A percentile compares a stretch with the other conserved stretches of the same genome.
Evolutionary conservation across 2,329 filamentous ascomycete species (phyloP).

Genomic region (Pseudogymnoascus sp.): DNA sequence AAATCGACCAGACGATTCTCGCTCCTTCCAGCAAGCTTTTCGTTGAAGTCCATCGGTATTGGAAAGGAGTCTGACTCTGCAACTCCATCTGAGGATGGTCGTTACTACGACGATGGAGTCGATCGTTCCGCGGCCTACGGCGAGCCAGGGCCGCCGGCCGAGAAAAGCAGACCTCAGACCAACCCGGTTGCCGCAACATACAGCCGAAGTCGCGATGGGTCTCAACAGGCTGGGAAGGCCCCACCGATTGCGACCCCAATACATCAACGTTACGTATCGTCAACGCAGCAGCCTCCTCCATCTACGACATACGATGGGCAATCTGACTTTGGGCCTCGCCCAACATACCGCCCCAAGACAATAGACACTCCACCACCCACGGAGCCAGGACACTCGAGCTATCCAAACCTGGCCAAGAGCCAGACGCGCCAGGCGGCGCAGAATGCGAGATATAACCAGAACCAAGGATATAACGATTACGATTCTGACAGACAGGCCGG

Average conservation of each 20-base stretch:
- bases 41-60: slow-evolving; percentile 54
- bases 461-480: slow-evolving; percentile 36
- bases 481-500: slow-evolving; percentile 26
- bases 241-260: slow-evolving; percentile 31
- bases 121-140: slow-evolving; percentile 19
- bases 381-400: slow-evolving; percentile 29
- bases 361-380: slow-evolving; percentile 40
- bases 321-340: slow-evolving; percentile 12
- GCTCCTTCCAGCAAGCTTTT: slow-evolving; percentile 56
- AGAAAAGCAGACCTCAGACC: neutral
- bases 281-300: neutral
- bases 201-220: slow-evolving; percentile 21
- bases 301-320: neutral
- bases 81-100: slow-evolving; percentile 17
- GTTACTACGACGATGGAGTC: slow-evolving; percentile 18
- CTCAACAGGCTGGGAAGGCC: slow-evolving; percentile 30
- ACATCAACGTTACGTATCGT: slow-evolving; percentile 35
- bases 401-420: slow-evolving; percentile 2
- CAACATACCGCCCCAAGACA: slow-evolving; percentile 33
- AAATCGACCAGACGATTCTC: slow-evolving; percentile 60
- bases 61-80: slow-evolving; percentile 38
- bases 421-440: slow-evolving; percentile 28
- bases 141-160: slow-evolving; percentile 9
- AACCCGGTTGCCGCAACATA: slow-evolving; percentile 13
- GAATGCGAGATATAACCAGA: slow-evolving; percentile 44